These are phyloP conservation scores for Mucor circinelloides DNA, from an alignment of 371 early-diverging fungal species.

Conservation along the genomic window DNA sequence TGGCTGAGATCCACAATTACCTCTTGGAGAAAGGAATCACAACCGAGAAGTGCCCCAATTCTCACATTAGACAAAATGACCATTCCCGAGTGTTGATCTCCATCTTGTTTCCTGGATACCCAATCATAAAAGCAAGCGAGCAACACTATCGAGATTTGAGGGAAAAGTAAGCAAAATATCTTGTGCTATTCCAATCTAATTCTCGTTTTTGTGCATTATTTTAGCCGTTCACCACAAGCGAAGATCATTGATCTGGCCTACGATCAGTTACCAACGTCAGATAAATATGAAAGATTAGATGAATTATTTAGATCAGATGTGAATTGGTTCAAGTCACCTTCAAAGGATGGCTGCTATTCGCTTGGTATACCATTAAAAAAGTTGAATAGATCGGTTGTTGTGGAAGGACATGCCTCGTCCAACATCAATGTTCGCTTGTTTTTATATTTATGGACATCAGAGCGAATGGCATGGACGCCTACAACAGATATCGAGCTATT, in stretches of 20 bases:
- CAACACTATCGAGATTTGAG: slow-evolving; percentile 18
- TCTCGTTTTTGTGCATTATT: not conserved
- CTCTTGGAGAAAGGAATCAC: slow-evolving; percentile 24
- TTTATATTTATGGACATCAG: slow-evolving; percentile 39
- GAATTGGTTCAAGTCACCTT: slow-evolving; percentile 10
- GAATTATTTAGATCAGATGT: slow-evolving; percentile 28
- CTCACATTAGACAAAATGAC: slow-evolving; percentile 18
- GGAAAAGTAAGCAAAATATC: slow-evolving; percentile 19
- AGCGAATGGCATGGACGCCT: slow-evolving; percentile 27
- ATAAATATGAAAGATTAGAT: slow-evolving; percentile 36
- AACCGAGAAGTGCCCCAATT: slow-evolving; percentile 16
- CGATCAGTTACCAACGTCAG: slow-evolving; percentile 35
- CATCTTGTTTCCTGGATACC: slow-evolving; percentile 38
- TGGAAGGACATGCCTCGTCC: slow-evolving; percentile 27
- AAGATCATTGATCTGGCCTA: slow-evolving; percentile 31
- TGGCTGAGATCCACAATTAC: slow-evolving; percentile 26
- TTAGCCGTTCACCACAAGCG: slow-evolving; percentile 14
- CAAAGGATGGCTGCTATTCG: not conserved
- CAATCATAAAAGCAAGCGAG: slow-evolving; percentile 32
- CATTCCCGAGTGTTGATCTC: slow-evolving; percentile 30
- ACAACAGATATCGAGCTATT: slow-evolving; percentile 2
- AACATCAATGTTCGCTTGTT: slow-evolving; percentile 33
- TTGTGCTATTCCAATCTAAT: not conserved
- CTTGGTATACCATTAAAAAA: slow-evolving; percentile 22
- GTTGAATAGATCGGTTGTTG: slow-evolving; percentile 12